These are phyloP conservation scores for Trypanosoma melophagium DNA, from an alignment of 208 protist species.

Conservation along the genomic window DNA sequence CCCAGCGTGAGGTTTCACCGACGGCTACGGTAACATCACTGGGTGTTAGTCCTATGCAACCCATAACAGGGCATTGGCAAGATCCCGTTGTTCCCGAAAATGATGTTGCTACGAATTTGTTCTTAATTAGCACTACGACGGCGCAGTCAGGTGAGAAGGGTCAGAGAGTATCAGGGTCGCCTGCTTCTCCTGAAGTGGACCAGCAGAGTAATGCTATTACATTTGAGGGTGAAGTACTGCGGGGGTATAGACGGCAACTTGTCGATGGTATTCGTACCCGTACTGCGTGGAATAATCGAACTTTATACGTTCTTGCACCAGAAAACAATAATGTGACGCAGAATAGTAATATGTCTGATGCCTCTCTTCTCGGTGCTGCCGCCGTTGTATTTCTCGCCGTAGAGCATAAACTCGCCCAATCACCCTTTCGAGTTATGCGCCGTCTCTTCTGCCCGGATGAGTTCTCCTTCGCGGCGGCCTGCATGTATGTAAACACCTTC, in stretches of 20 bases:
- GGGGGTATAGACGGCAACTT: constrained; percentile 46
- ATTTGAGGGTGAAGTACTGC: constrained; percentile 52
- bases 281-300: constrained; percentile 34
- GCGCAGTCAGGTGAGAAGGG: neutral
- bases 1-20: neutral
- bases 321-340: constrained; percentile 6
- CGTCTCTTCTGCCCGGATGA: constrained; percentile 53
- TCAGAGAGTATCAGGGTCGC: neutral
- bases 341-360: neutral
- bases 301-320: constrained; percentile 49
- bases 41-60: neutral
- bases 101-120: neutral
- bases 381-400: constrained; percentile 48
- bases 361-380: constrained; percentile 4
- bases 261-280: constrained; percentile 40
- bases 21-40: neutral
- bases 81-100: constrained; percentile 7
- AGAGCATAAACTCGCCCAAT: constrained; percentile 49
- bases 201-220: constrained; percentile 5
- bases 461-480: constrained; percentile 54
- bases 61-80: neutral
- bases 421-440: constrained; percentile 38
- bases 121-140: neutral
- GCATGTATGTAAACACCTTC: constrained; percentile 53
- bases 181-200: neutral